phyloP scores from a whole-genome alignment of 306 rosid species.

The Castanea crenata region DNA sequence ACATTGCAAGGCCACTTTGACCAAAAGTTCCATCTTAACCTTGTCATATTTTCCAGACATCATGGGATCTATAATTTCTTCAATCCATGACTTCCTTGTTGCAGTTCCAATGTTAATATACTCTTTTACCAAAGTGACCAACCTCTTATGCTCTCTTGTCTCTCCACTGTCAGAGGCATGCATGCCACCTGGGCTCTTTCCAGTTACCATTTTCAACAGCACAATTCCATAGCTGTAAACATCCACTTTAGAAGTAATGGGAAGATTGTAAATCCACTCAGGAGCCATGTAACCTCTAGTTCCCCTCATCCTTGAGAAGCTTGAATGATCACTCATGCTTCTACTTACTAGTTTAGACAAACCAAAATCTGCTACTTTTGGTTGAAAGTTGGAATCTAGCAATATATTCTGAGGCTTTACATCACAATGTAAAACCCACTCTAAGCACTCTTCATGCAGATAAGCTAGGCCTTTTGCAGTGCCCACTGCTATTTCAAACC shows the following conservation, averaged over 20 bases:
- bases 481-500: constrained; percentile 37
- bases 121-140: constrained; percentile 4
- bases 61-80: constrained; percentile 33
- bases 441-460: constrained; percentile 38
- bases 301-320: constrained; percentile 31
- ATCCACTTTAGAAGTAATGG: constrained; percentile 38
- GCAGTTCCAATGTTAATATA: neutral
- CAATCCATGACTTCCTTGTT: neutral
- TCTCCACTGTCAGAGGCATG: too few species aligned
- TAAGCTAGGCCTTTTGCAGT: constrained; percentile 40
- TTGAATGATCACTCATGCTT: neutral
- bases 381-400: too few species aligned
- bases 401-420: too few species aligned
- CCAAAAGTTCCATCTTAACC: constrained; percentile 10
- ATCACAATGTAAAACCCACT: constrained; percentile 18
- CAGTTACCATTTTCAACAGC: constrained; percentile 30
- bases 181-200: neutral
- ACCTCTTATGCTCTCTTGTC: too few species aligned
- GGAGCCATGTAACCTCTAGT: constrained; percentile 42
- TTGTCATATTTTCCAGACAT: constrained; percentile 1
- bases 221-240: constrained; percentile 10
- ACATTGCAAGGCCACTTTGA: constrained; percentile 25
- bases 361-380: too few species aligned
- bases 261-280: constrained; percentile 29
- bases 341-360: too few species aligned